phyloP scores from a whole-genome alignment of 75 land plant species.

The Sequoia sempervirens region DNA sequence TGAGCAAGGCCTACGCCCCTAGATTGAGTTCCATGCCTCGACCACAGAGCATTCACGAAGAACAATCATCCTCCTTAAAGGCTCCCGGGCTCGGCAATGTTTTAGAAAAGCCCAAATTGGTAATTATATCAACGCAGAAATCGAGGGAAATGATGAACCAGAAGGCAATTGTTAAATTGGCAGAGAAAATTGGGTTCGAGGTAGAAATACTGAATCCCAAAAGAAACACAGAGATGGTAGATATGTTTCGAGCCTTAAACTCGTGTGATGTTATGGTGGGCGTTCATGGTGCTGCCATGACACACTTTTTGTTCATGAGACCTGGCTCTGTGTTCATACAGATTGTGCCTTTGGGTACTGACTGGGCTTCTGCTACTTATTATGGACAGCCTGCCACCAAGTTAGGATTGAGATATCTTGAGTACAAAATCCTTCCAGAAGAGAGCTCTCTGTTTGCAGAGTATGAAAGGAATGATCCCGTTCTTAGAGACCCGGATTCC shows the following conservation, averaged over 20 bases:
- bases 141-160: constrained; percentile 32
- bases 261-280: constrained; percentile 33
- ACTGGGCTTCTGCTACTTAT: constrained; percentile 38
- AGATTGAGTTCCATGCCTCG: constrained; percentile 7
- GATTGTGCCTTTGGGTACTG: constrained; percentile 42
- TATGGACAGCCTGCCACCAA: background rate
- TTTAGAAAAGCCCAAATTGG: constrained; percentile 15
- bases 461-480: constrained; percentile 22
- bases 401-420: constrained; percentile 30
- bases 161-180: constrained; percentile 13
- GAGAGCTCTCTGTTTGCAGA: constrained; percentile 42
- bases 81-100: no score
- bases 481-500: constrained; percentile 28
- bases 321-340: constrained; percentile 40
- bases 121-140: constrained; percentile 19
- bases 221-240: constrained; percentile 18
- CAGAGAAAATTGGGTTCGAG: constrained; percentile 21
- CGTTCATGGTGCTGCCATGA: constrained; percentile 51
- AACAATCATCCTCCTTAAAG: no score
- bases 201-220: constrained; percentile 7
- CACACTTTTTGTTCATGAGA: constrained; percentile 50
- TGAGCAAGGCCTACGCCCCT: constrained; percentile 17
- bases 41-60: background rate
- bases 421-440: constrained; percentile 24
- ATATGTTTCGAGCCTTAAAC: constrained; percentile 20